Percentiles rank a stretch among this genome's conserved stretches.
These are phyloP conservation scores for Sphaerulina populicola DNA, from an alignment of 2,329 filamentous ascomycete genomes.

Conservation along the genomic window DNA sequence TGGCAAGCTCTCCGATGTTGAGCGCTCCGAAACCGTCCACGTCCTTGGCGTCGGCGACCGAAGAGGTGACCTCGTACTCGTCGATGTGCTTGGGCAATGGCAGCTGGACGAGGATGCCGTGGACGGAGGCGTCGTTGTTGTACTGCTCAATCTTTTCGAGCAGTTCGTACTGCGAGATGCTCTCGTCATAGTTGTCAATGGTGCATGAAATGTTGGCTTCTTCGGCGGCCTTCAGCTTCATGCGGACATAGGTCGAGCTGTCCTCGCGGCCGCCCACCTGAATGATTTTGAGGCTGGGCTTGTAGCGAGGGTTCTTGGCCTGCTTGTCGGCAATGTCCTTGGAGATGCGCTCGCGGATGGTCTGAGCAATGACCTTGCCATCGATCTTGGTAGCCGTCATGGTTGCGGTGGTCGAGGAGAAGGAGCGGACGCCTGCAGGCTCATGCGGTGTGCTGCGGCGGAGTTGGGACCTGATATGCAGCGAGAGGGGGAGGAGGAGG, in stretches of 20 bases:
- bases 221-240: slow-evolving; percentile 95
- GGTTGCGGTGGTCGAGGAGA: slow-evolving; percentile 48
- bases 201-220: slow-evolving; percentile 92
- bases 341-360: slow-evolving; percentile 74
- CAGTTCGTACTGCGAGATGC: slow-evolving; percentile 75
- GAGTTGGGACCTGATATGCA: neutral
- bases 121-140: slow-evolving; percentile 78
- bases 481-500: neutral
- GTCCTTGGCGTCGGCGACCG: slow-evolving; percentile 88
- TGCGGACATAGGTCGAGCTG: slow-evolving; percentile 91
- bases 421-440: slow-evolving; percentile 26
- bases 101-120: slow-evolving; percentile 89
- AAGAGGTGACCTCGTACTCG: slow-evolving; percentile 82
- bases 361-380: slow-evolving; percentile 88
- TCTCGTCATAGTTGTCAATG: slow-evolving; percentile 72
- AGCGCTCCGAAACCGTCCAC: slow-evolving; percentile 91
- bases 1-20: slow-evolving; percentile 95
- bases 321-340: slow-evolving; percentile 75
- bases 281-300: slow-evolving; percentile 85
- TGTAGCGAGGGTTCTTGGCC: slow-evolving; percentile 73
- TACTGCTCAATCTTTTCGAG: slow-evolving; percentile 70
- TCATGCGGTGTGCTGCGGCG: neutral
- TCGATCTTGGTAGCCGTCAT: slow-evolving; percentile 92
- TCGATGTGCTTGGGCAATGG: slow-evolving; percentile 83
- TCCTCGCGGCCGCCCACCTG: slow-evolving; percentile 94